Percentiles rank a stretch among this genome's conserved stretches.
These are phyloP conservation scores for Comarum palustre DNA, from an alignment of 306 rosid genomes.

Conservation along the genomic window DNA sequence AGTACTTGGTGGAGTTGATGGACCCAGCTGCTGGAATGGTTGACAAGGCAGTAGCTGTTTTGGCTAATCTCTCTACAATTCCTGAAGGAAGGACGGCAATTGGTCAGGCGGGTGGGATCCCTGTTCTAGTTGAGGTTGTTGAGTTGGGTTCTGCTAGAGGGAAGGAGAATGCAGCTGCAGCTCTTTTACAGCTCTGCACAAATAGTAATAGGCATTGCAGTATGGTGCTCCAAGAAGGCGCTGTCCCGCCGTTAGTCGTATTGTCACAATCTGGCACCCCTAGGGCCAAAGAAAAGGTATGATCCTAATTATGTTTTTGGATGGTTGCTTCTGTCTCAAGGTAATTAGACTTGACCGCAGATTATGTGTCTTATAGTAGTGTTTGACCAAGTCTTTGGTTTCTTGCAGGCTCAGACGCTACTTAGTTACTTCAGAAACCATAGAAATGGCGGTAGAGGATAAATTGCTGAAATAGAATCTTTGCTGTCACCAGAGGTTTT, in stretches of 20 bases:
- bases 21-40: slow-evolving; percentile 98
- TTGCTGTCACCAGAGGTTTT: slow-evolving; percentile 36
- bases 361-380: neutral
- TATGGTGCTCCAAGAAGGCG: slow-evolving; percentile 84
- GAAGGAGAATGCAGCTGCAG: slow-evolving; percentile 96
- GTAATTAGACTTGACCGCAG: neutral
- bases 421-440: slow-evolving; percentile 88
- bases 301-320: slow-evolving; percentile 4
- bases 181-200: slow-evolving; percentile 78
- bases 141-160: slow-evolving; percentile 97
- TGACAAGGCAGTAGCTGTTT: slow-evolving; percentile 94
- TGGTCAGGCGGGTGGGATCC: slow-evolving; percentile 78
- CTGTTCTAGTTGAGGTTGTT: slow-evolving; percentile 90
- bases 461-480: slow-evolving; percentile 38
- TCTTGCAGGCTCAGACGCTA: slow-evolving; percentile 81
- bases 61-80: slow-evolving; percentile 90
- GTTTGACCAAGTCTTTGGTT: slow-evolving; percentile 20
- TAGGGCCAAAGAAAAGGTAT: slow-evolving; percentile 94
- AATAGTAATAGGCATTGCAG: slow-evolving; percentile 50
- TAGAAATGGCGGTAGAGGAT: slow-evolving; percentile 84
- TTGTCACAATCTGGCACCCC: slow-evolving; percentile 90
- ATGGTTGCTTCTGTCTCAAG: slow-evolving; percentile 13
- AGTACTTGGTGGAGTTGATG: slow-evolving; percentile 90
- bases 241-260: slow-evolving; percentile 90
- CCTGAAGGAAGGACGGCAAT: slow-evolving; percentile 78